Evolutionary conservation across 192 early-diverging fungal species (phyloP).

Genomic region (Spinellus fusiger): DNA sequence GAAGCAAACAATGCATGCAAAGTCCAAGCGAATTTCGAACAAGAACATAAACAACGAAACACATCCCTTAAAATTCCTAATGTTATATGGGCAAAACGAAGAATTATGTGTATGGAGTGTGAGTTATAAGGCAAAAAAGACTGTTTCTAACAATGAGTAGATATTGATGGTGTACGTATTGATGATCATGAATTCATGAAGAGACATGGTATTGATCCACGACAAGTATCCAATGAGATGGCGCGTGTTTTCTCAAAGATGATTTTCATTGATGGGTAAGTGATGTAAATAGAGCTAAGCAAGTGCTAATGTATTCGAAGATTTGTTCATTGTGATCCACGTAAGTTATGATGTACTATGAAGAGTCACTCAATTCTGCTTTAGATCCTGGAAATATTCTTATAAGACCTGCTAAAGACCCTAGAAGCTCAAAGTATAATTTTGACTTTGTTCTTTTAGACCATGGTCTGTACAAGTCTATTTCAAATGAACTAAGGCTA

Average conservation of each 20-base stretch:
- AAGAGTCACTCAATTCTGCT: background rate
- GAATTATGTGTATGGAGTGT: slow-evolving; percentile 90
- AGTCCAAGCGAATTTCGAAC: slow-evolving; percentile 56
- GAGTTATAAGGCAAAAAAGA: background rate
- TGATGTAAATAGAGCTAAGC: background rate
- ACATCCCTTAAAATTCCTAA: slow-evolving; percentile 69
- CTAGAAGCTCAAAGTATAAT: slow-evolving; percentile 54
- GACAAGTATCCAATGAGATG: slow-evolving; percentile 69
- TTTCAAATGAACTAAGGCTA: slow-evolving; percentile 62
- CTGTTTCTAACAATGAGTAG: background rate
- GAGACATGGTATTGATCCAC: slow-evolving; percentile 66
- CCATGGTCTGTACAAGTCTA: slow-evolving; percentile 85
- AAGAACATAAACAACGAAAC: slow-evolving; percentile 20
- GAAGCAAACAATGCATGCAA: slow-evolving; percentile 75
- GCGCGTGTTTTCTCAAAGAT: slow-evolving; percentile 78
- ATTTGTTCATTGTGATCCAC: slow-evolving; percentile 89
- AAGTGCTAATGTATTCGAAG: slow-evolving; percentile 11
- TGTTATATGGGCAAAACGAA: slow-evolving; percentile 66
- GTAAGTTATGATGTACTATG: slow-evolving; percentile 19
- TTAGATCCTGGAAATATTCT: slow-evolving; percentile 81
- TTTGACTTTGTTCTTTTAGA: slow-evolving; percentile 86
- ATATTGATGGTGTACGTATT: slow-evolving; percentile 61
- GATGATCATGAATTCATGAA: slow-evolving; percentile 70
- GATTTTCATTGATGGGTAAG: slow-evolving; percentile 76
- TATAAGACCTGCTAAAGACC: slow-evolving; percentile 48